These are phyloP conservation scores for Candida easanensis DNA, from an alignment of 805 yeast species.

Conservation along the genomic window DNA sequence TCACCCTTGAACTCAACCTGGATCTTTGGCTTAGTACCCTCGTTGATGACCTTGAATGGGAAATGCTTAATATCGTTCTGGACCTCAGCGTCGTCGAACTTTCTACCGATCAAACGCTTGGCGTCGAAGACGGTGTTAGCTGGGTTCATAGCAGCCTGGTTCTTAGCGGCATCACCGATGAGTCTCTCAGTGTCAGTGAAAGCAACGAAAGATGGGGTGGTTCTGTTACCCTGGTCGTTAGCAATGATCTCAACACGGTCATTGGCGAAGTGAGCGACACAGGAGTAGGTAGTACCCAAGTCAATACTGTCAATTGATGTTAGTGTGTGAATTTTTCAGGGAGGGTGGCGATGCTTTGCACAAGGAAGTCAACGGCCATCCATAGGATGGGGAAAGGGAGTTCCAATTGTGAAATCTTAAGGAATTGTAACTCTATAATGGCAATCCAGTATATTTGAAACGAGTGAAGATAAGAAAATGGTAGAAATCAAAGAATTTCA, in stretches of 20 bases:
- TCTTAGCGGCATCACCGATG: conserved; percentile 97
- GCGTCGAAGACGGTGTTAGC: conserved; percentile 87
- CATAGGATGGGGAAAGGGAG: too few relatives aligned
- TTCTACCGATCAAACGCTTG: conserved; percentile 93
- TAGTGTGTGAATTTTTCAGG: conserved; percentile 1
- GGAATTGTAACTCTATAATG: too few relatives aligned
- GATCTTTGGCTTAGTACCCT: conserved; percentile 72
- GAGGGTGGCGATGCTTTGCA: conserved; percentile 1
- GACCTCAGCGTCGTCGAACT: conserved; percentile 75
- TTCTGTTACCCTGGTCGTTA: conserved; percentile 98
- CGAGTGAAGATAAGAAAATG: too few relatives aligned
- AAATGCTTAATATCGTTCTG: conserved; percentile 76
- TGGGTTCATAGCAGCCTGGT: conserved; percentile 98
- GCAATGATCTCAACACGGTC: conserved; percentile 95
- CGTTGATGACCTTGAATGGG: conserved; percentile 79
- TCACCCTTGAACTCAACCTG: conserved; percentile 63
- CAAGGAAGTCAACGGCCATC: too few relatives aligned
- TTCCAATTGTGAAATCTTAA: too few relatives aligned
- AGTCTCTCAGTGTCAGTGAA: conserved; percentile 94
- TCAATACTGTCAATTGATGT: conserved; percentile 28
- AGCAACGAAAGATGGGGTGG: conserved; percentile 94
- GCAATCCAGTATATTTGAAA: too few relatives aligned
- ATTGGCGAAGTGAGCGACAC: conserved; percentile 92
- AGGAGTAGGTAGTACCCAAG: conserved; percentile 50
- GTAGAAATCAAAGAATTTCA: not conserved